Percentiles rank a stretch among this genome's conserved stretches.
These are phyloP conservation scores for Alternaria sp. DNA, from an alignment of 2,329 filamentous ascomycete genomes.

Conservation along the genomic window DNA sequence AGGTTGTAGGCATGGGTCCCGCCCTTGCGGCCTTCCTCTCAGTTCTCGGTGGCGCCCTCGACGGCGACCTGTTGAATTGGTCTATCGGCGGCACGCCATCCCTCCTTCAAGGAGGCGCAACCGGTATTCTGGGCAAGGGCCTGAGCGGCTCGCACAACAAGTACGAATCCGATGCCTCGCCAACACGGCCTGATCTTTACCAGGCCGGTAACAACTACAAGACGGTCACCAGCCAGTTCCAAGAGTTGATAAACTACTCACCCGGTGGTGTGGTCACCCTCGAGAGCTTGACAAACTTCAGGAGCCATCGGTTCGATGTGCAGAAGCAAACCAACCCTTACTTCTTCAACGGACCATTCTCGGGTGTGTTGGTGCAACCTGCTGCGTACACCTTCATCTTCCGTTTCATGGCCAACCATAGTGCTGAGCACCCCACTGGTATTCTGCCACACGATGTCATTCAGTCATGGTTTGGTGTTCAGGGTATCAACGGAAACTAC, in stretches of 20 bases:
- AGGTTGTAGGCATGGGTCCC: conserved; percentile 36
- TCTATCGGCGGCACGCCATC: conserved; percentile 36
- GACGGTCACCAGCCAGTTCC: conserved; percentile 32
- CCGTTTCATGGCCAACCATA: conserved; percentile 41
- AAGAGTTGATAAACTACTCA: conserved; percentile 33
- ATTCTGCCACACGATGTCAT: conserved; percentile 27
- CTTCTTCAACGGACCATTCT: conserved; percentile 38
- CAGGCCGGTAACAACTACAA: conserved; percentile 36
- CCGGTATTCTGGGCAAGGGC: conserved; percentile 31
- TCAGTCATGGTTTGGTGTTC: conserved; percentile 37
- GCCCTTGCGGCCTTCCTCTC: conserved; percentile 28
- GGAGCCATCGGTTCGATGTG: conserved; percentile 31
- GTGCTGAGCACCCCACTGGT: conserved; percentile 28
- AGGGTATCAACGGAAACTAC: conserved; percentile 27
- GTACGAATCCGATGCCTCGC: conserved; percentile 36
- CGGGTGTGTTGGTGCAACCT: conserved; percentile 36
- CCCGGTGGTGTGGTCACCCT: conserved; percentile 33
- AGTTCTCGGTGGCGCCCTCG: conserved; percentile 27
- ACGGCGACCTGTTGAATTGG: conserved; percentile 34
- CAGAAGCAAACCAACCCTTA: conserved; percentile 31
- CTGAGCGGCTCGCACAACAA: conserved; percentile 37
- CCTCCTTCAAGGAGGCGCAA: conserved; percentile 29
- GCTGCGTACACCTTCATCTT: conserved; percentile 40
- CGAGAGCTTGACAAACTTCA: conserved; percentile 32
- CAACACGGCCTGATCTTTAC: conserved; percentile 34